phyloP scores from a whole-genome alignment of 441 rosid genomes.

The Populus hybrid region DNA sequence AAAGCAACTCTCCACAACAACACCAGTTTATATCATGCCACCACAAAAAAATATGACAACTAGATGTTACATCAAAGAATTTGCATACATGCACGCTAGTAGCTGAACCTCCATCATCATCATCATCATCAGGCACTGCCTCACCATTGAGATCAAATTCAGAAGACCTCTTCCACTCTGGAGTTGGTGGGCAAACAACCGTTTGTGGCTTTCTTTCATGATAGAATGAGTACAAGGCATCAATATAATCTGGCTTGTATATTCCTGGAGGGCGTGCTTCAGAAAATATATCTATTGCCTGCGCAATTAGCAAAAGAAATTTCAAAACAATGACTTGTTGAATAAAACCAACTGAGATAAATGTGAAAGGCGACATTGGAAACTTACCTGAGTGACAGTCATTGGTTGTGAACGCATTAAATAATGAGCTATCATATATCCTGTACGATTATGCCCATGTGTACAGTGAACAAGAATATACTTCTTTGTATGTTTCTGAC shows the following conservation, averaged over 20 bases:
- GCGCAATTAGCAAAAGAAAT: constrained; percentile 27
- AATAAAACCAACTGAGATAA: constrained; percentile 7
- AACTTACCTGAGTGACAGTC: constrained; percentile 82
- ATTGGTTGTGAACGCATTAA: constrained; percentile 79
- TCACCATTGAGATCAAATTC: constrained; percentile 99
- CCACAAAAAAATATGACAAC: constrained; percentile 3
- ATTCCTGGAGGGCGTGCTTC: constrained; percentile 99
- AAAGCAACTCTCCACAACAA: background rate
- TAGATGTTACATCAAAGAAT: constrained; percentile 18
- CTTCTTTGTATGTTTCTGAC: constrained; percentile 76
- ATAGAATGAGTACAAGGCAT: constrained; percentile 77
- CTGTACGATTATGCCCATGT: constrained; percentile 98
- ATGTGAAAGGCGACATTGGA: background rate
- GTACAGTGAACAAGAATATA: constrained; percentile 96
- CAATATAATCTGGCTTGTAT: constrained; percentile 89
- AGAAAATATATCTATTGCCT: constrained; percentile 85
- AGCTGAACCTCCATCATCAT: constrained; percentile 75
- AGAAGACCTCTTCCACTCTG: constrained; percentile 96
- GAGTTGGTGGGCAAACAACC: constrained; percentile 76
- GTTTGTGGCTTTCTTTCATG: constrained; percentile 87
- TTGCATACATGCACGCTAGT: constrained; percentile 62
- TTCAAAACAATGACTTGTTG: background rate
- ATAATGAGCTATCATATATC: constrained; percentile 94
- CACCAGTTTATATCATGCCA: background rate
- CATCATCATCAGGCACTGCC: constrained; percentile 88